These are phyloP conservation scores for Puccinia brachypodii DNA, from an alignment of 1,284 basidiomycete genomes.

Conservation along the genomic window DNA sequence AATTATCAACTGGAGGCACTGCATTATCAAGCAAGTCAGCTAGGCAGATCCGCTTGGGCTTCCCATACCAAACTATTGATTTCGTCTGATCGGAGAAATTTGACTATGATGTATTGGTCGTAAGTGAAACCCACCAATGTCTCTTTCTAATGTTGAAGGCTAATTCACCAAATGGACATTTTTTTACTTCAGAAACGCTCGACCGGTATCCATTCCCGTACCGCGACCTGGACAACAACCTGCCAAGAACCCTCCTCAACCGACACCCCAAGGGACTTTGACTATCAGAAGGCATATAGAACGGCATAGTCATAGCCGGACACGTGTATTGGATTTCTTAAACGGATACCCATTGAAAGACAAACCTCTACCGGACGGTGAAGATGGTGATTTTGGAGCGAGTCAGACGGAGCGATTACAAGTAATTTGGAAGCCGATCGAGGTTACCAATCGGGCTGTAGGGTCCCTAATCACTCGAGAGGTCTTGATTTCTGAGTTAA, in stretches of 20 bases:
- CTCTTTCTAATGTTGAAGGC: background rate
- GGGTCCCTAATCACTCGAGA: background rate
- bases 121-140: background rate
- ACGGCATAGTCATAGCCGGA: conserved; percentile 12
- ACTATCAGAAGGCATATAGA: conserved; percentile 25
- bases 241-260: conserved; percentile 25
- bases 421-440: conserved; percentile 39
- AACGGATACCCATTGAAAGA: conserved; percentile 37
- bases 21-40: conserved; percentile 41
- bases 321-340: conserved; percentile 29
- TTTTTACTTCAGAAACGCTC: conserved; percentile 21
- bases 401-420: conserved; percentile 37
- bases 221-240: conserved; percentile 26
- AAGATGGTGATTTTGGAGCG: conserved; percentile 41
- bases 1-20: conserved; percentile 46
- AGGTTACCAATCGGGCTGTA: conserved; percentile 1
- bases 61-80: conserved; percentile 23
- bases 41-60: conserved; percentile 41
- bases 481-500: background rate
- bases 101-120: conserved; percentile 44
- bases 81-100: conserved; percentile 14
- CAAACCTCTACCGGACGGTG: background rate
- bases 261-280: conserved; percentile 21
- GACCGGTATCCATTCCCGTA: conserved; percentile 15
- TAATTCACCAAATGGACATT: background rate